A percentile compares a stretch with the other conserved stretches of the same genome.
These are phyloP conservation scores for Morella rubra DNA, from an alignment of 306 rosid species.

Conservation along the genomic window DNA sequence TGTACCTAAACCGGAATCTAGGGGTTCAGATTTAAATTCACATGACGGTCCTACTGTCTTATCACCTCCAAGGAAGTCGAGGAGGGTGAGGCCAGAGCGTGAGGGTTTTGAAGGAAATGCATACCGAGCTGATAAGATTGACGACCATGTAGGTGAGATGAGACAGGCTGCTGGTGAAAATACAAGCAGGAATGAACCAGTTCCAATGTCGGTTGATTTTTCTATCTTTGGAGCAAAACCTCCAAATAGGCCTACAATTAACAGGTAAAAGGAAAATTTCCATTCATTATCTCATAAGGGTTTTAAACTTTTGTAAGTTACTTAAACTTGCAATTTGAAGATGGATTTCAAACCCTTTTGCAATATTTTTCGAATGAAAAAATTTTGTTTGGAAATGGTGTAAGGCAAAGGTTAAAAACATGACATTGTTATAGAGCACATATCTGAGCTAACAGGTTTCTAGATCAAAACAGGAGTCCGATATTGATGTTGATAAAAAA, in stretches of 20 bases:
- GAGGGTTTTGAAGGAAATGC: constrained; percentile 71
- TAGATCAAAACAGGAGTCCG: neutral
- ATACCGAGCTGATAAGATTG: constrained; percentile 47
- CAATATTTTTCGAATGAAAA: constrained; percentile 8
- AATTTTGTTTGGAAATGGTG: neutral
- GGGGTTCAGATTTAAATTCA: constrained; percentile 55
- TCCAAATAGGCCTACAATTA: constrained; percentile 92
- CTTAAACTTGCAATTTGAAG: constrained; percentile 10
- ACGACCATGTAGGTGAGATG: constrained; percentile 47
- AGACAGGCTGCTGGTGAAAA: constrained; percentile 58
- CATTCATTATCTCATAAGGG: constrained; percentile 14
- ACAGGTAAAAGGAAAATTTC: constrained; percentile 53
- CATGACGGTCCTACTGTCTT: constrained; percentile 81
- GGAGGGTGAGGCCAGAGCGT: constrained; percentile 91
- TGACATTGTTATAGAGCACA: neutral
- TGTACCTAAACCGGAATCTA: constrained; percentile 72
- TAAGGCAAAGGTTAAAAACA: neutral
- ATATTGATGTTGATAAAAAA: neutral
- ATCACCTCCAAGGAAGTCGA: constrained; percentile 91
- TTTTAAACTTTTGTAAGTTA: constrained; percentile 5
- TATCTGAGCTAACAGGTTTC: neutral
- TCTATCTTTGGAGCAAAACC: constrained; percentile 86
- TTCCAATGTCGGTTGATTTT: constrained; percentile 82
- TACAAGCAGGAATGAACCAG: constrained; percentile 63
- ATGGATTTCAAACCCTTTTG: constrained; percentile 20